Conservation (phyloP, 768 basidiomycete genomes). For the Tephrocybe sp. region DNA sequence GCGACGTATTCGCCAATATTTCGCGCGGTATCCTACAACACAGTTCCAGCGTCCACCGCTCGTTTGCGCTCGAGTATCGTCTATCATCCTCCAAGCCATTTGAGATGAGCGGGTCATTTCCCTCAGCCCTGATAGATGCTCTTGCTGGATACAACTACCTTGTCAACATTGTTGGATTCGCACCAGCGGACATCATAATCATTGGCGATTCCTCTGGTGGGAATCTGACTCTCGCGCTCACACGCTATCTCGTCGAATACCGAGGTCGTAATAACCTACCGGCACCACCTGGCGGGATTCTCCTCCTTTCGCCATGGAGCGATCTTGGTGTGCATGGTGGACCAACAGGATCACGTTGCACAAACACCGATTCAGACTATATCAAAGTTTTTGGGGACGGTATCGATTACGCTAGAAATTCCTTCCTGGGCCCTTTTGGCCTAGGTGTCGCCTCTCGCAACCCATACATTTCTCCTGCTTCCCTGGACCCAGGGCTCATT, state of each 20-base stretch:
- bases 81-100: conserved; percentile 49
- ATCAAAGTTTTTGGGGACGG: conserved; percentile 19
- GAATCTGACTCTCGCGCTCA: conserved; percentile 66
- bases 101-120: conserved; percentile 58
- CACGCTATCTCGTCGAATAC: conserved; percentile 60
- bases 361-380: conserved; percentile 37
- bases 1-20: conserved; percentile 44
- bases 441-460: conserved; percentile 42
- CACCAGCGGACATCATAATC: conserved; percentile 60
- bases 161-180: conserved; percentile 53
- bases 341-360: conserved; percentile 37
- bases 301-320: conserved; percentile 59
- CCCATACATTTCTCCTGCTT: conserved; percentile 62
- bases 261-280: conserved; percentile 36
- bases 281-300: conserved; percentile 43
- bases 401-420: conserved; percentile 31
- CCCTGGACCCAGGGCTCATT: conserved; percentile 33
- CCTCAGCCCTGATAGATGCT: conserved; percentile 74
- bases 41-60: conserved; percentile 40
- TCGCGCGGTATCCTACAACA: conserved; percentile 47
- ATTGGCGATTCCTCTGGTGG: conserved; percentile 80
- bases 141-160: conserved; percentile 76
- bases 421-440: conserved; percentile 51
- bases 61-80: conserved; percentile 72
- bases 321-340: conserved; percentile 45